These are phyloP conservation scores for Trametes hirsuta DNA, from an alignment of 1,284 basidiomycete genomes.

Conservation along the genomic window DNA sequence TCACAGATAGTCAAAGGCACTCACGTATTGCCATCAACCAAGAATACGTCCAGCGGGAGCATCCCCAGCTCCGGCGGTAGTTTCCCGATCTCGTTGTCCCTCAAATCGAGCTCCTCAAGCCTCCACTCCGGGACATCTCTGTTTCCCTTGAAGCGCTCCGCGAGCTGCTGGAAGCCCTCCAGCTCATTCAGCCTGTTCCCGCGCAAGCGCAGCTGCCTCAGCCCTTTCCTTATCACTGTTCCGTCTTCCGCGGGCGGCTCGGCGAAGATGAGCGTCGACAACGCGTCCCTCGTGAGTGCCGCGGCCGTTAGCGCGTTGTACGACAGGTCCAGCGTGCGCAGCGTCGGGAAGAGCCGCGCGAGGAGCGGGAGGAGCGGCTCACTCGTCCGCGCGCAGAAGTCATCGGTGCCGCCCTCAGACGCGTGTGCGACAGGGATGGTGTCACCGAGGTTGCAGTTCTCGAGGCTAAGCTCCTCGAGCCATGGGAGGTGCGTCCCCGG, in stretches of 20 bases:
- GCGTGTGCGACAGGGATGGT: slow-evolving; percentile 47
- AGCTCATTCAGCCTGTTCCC: slow-evolving; percentile 67
- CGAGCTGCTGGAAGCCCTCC: slow-evolving; percentile 61
- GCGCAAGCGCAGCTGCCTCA: slow-evolving; percentile 64
- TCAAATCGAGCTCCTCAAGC: slow-evolving; percentile 76
- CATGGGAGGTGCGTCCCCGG: slow-evolving; percentile 53
- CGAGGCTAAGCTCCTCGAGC: slow-evolving; percentile 71
- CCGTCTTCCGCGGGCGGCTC: slow-evolving; percentile 10
- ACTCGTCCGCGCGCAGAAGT: slow-evolving; percentile 43
- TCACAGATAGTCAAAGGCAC: slow-evolving; percentile 34
- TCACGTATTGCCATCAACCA: slow-evolving; percentile 84
- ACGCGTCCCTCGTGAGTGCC: slow-evolving; percentile 48
- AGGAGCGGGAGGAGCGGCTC: slow-evolving; percentile 62
- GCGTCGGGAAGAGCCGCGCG: slow-evolving; percentile 65
- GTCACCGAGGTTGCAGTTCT: slow-evolving; percentile 70
- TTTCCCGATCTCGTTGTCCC: slow-evolving; percentile 76
- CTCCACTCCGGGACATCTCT: slow-evolving; percentile 66
- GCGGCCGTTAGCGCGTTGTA: slow-evolving; percentile 66
- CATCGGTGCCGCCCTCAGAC: slow-evolving; percentile 25
- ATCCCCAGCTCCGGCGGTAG: slow-evolving; percentile 70
- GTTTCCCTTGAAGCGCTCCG: slow-evolving; percentile 64
- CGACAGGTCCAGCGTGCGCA: slow-evolving; percentile 71
- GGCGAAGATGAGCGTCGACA: slow-evolving; percentile 53
- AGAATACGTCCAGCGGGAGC: slow-evolving; percentile 73
- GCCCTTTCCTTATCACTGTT: slow-evolving; percentile 44